Base-by-base conservation (phyloP, 495 filamentous ascomycete species). In the Hypoxylon cercidicola region DNA sequence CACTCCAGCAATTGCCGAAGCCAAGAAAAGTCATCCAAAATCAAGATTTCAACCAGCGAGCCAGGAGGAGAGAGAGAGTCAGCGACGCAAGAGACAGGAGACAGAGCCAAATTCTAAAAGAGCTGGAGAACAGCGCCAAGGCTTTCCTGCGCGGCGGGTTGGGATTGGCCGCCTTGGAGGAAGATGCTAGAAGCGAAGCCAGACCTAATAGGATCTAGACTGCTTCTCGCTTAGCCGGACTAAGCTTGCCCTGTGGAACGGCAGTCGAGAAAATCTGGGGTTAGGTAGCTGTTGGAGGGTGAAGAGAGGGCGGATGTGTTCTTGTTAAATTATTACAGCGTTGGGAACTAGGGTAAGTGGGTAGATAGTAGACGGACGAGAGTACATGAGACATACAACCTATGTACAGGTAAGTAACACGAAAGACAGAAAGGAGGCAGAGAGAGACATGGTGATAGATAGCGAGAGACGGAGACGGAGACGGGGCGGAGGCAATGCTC, bases 1-100 rank as follows among this genome's bases (percentile, higher is more conserved):
- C 62, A 50, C n/a, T 37, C 50, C 19, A 35, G 49, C 48, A 67
- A 62, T 62, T 67, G 64, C 64, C 64, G 64, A 65, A 46, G 62
- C 54, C 54, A 64, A 64, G 62, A 19, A 44, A 55, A 46, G 46
- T 39, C 53, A 52, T 3, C 19, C 46, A 25, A 32, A 32, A 45
- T 56, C 45, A 63, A 43, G 44, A 50, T 47, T 60, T 15, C 7
- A 1, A 55, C 9, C 34, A 16, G 10, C 12, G 12, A 62, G n/a
- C 15, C 28, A 35, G 30, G n/a, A 50, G 37, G 45, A 50, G 19
- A 55, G 37, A 35, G 32, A 47, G n/a, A 64, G 5, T 4, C 9
- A 7, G 30, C 3, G 30, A 28, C 3, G 25, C 3, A 28, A 32
- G 30, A 32, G 30, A 10, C 30, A 32, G 30, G 30, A 32, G 30